A percentile compares a stretch with the other conserved stretches of the same genome.
Evolutionary conservation across 345 rosid genomes (phyloP).

Genomic region (Kernera saxatilis): DNA sequence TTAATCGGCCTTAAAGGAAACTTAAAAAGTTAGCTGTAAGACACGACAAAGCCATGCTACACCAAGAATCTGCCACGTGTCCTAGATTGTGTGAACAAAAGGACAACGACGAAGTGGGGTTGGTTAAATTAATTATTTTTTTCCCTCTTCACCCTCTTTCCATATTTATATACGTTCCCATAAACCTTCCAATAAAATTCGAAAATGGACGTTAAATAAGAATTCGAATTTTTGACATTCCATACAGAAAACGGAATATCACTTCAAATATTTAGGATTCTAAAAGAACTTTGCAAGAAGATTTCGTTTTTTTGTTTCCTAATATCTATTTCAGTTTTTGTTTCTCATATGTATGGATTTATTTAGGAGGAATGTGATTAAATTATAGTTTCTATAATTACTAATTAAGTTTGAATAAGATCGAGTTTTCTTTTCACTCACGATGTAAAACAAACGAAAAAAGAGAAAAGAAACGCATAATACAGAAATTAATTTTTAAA

Average conservation of each 20-base stretch:
- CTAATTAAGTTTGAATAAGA: background rate
- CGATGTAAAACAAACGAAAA: background rate
- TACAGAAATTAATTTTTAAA: background rate
- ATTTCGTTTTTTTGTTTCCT: background rate
- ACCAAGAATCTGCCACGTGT: slow-evolving; percentile 20
- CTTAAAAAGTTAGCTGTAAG: background rate
- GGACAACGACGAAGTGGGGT: slow-evolving; percentile 23
- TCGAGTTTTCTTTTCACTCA: background rate
- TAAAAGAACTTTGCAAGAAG: background rate
- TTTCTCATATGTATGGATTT: background rate
- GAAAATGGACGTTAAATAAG: background rate
- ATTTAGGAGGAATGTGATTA: background rate
- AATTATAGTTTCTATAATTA: background rate
- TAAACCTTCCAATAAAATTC: slow-evolving; percentile 12
- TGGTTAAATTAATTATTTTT: background rate
- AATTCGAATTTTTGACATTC: background rate
- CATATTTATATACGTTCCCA: slow-evolving; percentile 13
- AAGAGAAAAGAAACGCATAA: background rate
- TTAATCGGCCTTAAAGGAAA: background rate
- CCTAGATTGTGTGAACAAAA: slow-evolving; percentile 13
- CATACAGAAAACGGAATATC: background rate
- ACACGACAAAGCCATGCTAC: slow-evolving; percentile 21
- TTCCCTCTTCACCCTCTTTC: background rate
- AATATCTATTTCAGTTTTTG: background rate
- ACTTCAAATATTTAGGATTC: background rate